Evolutionary conservation across 176 grass and related monocot species (phyloP).

Genomic region (Juncus inflexus): DNA sequence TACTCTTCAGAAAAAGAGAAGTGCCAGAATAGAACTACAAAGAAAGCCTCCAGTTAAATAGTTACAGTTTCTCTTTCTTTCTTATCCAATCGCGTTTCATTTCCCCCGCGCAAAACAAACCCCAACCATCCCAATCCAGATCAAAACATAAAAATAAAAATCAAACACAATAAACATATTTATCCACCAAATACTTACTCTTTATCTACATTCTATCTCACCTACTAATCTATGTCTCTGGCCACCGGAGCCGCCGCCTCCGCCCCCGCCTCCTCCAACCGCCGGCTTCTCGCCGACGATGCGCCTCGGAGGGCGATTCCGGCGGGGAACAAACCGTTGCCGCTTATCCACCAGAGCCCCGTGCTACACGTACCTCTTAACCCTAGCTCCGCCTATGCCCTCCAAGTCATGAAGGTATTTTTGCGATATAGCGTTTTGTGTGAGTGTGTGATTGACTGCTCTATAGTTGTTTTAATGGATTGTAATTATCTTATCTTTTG

Average conservation of each 20-base stretch:
- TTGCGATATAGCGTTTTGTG: background rate
- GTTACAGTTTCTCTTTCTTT: background rate
- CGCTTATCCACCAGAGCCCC: constrained; percentile 71
- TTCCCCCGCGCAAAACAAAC: constrained; percentile 26
- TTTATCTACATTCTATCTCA: too few relatives aligned
- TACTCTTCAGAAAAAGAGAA: too few relatives aligned
- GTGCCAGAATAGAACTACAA: background rate
- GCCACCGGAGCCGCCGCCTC: constrained; percentile 27
- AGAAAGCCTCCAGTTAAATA: background rate
- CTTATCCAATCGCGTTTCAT: constrained; percentile 6
- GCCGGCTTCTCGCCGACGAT: constrained; percentile 72
- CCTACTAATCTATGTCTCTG: constrained; percentile 34
- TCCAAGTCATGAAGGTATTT: constrained; percentile 89
- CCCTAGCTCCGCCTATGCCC: constrained; percentile 55
- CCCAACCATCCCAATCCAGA: background rate
- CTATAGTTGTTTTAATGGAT: background rate
- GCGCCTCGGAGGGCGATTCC: constrained; percentile 69
- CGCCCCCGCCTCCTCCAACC: constrained; percentile 44
- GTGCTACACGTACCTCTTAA: constrained; percentile 62
- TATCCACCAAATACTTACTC: too few relatives aligned
- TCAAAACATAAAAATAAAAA: too few relatives aligned
- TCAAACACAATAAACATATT: too few relatives aligned
- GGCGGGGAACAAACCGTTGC: constrained; percentile 50
- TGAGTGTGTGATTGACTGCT: background rate
- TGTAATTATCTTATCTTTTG: background rate